These are phyloP conservation scores for Cordyceps sp. DNA, from an alignment of 2,329 filamentous ascomycete genomes.

Conservation along the genomic window DNA sequence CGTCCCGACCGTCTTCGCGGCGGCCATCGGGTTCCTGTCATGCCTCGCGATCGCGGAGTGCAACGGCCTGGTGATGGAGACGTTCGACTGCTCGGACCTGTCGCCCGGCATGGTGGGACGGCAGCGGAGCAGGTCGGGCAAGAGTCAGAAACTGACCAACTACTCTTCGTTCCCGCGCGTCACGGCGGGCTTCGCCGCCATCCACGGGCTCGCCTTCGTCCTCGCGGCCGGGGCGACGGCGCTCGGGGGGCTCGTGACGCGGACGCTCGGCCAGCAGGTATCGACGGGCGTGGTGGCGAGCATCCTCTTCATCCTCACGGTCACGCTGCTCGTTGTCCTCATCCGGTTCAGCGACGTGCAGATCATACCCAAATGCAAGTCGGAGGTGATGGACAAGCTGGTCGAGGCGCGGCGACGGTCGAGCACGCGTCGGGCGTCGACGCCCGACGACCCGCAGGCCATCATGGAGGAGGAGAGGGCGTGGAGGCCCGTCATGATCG, in stretches of 20 bases:
- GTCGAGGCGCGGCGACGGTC: conserved; percentile 32
- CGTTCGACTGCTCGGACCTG: conserved; percentile 65
- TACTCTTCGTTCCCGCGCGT: conserved; percentile 65
- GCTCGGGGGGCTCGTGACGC: conserved; percentile 49
- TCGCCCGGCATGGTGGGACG: conserved; percentile 52
- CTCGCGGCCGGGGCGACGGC: conserved; percentile 53
- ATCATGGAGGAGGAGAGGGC: conserved; percentile 34
- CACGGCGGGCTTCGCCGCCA: conserved; percentile 51
- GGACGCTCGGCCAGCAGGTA: conserved; percentile 48
- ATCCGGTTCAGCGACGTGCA: conserved; percentile 48
- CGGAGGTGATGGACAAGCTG: conserved; percentile 35
- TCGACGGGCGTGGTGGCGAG: conserved; percentile 53
- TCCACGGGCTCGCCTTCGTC: conserved; percentile 53
- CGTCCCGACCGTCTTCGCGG: conserved; percentile 51
- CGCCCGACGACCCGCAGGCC: conserved; percentile 19
- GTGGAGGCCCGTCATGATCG: conserved; percentile 56
- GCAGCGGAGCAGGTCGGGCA: conserved; percentile 23
- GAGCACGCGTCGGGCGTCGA: conserved; percentile 25
- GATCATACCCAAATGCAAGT: conserved; percentile 49
- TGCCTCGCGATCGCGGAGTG: conserved; percentile 62
- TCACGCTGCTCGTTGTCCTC: conserved; percentile 44
- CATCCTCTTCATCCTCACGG: conserved; percentile 46
- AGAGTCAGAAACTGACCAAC: conserved; percentile 37
- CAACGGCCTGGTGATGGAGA: conserved; percentile 64
- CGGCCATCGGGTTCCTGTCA: conserved; percentile 51